These are phyloP conservation scores for Draba incana DNA, from an alignment of 345 rosid species.

Conservation along the genomic window DNA sequence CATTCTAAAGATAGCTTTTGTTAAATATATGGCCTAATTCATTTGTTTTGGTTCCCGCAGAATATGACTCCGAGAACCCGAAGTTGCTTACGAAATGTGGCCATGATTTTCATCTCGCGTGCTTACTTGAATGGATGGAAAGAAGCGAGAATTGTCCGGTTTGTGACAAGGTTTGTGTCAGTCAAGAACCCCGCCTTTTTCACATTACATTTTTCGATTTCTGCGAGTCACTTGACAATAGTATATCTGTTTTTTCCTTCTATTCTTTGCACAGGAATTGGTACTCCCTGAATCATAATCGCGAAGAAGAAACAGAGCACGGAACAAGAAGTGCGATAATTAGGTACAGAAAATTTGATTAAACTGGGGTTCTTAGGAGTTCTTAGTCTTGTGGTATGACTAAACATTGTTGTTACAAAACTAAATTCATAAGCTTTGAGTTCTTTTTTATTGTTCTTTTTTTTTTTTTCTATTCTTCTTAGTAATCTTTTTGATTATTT, in stretches of 20 bases:
- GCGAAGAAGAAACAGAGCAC: not conserved
- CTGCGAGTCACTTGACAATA: not conserved
- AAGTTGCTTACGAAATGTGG: slow-evolving; percentile 75
- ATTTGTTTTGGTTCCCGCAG: slow-evolving; percentile 46
- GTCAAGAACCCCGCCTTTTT: not conserved
- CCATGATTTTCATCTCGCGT: slow-evolving; percentile 83
- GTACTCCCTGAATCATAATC: slow-evolving; percentile 26
- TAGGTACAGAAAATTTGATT: slow-evolving; percentile 30
- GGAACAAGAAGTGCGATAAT: slow-evolving; percentile 8
- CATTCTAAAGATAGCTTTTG: not conserved
- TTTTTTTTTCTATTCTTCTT: slow-evolving; percentile 1
- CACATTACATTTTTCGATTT: not conserved
- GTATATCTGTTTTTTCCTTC: not conserved
- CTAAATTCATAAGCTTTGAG: slow-evolving; percentile 22
- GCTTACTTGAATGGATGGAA: slow-evolving; percentile 97
- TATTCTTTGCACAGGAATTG: slow-evolving; percentile 30
- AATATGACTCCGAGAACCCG: slow-evolving; percentile 82
- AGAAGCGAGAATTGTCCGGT: slow-evolving; percentile 92
- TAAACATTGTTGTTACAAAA: slow-evolving; percentile 15
- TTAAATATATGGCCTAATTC: not conserved
- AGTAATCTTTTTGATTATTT: slow-evolving; percentile 26
- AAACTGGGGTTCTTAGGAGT: slow-evolving; percentile 9
- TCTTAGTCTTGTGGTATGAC: slow-evolving; percentile 21
- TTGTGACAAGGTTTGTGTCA: slow-evolving; percentile 75
- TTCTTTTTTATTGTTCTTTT: slow-evolving; percentile 10